These are phyloP conservation scores for Monosporascus sp. DNA, from an alignment of 2,329 filamentous ascomycete genomes.

Conservation along the genomic window DNA sequence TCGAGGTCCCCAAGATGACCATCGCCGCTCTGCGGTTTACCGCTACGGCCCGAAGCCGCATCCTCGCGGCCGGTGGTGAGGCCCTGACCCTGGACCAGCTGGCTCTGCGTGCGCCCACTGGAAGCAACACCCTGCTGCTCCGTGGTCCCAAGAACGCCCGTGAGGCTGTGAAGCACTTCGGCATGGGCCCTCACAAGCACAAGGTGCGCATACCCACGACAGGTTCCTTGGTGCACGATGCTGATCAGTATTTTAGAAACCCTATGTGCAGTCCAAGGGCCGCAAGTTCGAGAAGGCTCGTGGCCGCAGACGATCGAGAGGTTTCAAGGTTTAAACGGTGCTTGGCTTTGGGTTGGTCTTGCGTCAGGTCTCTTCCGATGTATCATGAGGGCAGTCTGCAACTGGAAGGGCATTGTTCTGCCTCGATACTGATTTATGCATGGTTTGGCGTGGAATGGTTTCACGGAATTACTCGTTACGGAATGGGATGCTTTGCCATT, in stretches of 20 bases:
- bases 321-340: slow-evolving; percentile 97
- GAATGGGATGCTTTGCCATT: slow-evolving; percentile 27
- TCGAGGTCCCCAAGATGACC: slow-evolving; percentile 85
- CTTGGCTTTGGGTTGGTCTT: slow-evolving; percentile 22
- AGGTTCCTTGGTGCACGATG: not conserved
- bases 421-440: slow-evolving; percentile 30
- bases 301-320: slow-evolving; percentile 95
- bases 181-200: slow-evolving; percentile 94
- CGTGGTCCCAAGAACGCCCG: slow-evolving; percentile 97
- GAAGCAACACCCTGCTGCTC: slow-evolving; percentile 93
- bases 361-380: slow-evolving; percentile 25
- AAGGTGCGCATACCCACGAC: slow-evolving; percentile 59
- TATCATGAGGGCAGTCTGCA: slow-evolving; percentile 21
- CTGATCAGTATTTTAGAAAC: slow-evolving; percentile 63
- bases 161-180: slow-evolving; percentile 99
- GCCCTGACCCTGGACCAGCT: slow-evolving; percentile 95
- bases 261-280: slow-evolving; percentile 95
- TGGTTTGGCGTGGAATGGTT: slow-evolving; percentile 44
- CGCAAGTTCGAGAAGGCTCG: slow-evolving; percentile 99
- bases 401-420: slow-evolving; percentile 20
- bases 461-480: slow-evolving; percentile 30
- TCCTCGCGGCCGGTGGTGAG: slow-evolving; percentile 90
- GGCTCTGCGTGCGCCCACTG: slow-evolving; percentile 88
- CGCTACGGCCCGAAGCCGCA: slow-evolving; percentile 88
- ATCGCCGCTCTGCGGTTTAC: slow-evolving; percentile 96